These are phyloP conservation scores for Lasiosphaeris hirsuta DNA, from an alignment of 495 filamentous ascomycete genomes.

Conservation along the genomic window DNA sequence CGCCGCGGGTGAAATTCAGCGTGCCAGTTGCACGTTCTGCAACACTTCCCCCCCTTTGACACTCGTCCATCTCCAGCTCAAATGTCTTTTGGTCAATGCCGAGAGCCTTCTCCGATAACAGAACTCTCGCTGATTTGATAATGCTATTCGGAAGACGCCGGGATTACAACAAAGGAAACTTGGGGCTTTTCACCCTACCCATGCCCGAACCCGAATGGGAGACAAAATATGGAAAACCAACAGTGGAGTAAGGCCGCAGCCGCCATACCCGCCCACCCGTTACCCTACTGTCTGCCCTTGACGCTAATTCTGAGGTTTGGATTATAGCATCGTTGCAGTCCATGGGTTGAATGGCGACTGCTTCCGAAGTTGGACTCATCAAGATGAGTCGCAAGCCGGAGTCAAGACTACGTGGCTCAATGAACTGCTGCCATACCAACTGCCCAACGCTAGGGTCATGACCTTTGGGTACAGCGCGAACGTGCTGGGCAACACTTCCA, in stretches of 20 bases:
- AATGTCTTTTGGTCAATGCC: neutral
- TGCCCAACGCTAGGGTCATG: conserved; percentile 42
- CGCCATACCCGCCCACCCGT: no score
- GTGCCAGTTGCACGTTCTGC: no score
- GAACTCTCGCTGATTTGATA: neutral
- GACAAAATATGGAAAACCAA: neutral
- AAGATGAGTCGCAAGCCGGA: neutral
- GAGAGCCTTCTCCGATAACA: neutral
- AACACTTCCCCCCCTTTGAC: no score
- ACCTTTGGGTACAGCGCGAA: conserved; percentile 46
- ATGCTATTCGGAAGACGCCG: neutral
- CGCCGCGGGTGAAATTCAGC: no score
- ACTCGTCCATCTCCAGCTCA: neutral
- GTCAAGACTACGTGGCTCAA: conserved; percentile 35
- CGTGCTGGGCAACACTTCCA: conserved; percentile 39
- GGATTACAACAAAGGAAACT: neutral
- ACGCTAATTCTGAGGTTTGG: neutral
- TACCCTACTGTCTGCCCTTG: no score
- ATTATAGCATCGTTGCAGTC: conserved; percentile 9
- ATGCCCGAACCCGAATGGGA: neutral
- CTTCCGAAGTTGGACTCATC: conserved; percentile 1
- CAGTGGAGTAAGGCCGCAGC: neutral
- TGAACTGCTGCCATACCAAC: conserved; percentile 40
- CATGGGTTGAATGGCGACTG: conserved; percentile 13
- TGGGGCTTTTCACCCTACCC: neutral